Evolutionary conservation across 108 stramenopile genomes (phyloP), one percentile per base, ranked within the genome.

Genomic region (Nannochloropsis salina): DNA sequence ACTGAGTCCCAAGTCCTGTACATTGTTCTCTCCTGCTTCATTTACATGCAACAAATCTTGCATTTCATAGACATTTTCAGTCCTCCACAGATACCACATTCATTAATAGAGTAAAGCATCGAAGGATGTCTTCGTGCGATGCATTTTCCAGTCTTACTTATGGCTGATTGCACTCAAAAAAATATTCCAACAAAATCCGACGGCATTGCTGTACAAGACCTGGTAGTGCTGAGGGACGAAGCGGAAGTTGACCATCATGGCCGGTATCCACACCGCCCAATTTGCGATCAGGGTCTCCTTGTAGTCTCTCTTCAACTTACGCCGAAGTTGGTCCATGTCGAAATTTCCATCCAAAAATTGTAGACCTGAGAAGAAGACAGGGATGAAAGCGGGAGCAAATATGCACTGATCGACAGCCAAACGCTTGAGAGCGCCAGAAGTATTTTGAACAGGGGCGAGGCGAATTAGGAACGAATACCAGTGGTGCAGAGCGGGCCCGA

Each of bases 301-400:
- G 6, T 74, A 74, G 61, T 74, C 61, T n/a, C 61, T 74, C 61
- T 74, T n/a, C 61, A 74, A 8, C 61, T 74, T 74, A 15, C 61
- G 20, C n/a, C 61, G 15, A 2, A 74, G 6, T 3, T 74, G 61
- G 20, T 74, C n/a, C 61, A 74, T n/a, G 61, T 74, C 61, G 61
- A 74, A 74, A 74, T 74, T 74, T n/a, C 61, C 61, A 74, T 74
- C 61, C n/a, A 74, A 74, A 2, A 74, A 74, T 74, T 74, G 61
- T 4, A 74, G 61, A n/a, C 61, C 61, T n/a, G 61, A 74, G n/a
- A 74, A 74, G n/a, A 74, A 74, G 5, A 74, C 61, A 15, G 61
- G 61, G n/a, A 74, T 74, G 61, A 74, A 74, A 74, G 61, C n/a
- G n/a, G 61, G 61, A 0, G 61, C 61, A 74, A 74, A 74, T n/a